Conservation (phyloP, 2,329 filamentous ascomycete species). For the Aureobasidium uvarum region DNA sequence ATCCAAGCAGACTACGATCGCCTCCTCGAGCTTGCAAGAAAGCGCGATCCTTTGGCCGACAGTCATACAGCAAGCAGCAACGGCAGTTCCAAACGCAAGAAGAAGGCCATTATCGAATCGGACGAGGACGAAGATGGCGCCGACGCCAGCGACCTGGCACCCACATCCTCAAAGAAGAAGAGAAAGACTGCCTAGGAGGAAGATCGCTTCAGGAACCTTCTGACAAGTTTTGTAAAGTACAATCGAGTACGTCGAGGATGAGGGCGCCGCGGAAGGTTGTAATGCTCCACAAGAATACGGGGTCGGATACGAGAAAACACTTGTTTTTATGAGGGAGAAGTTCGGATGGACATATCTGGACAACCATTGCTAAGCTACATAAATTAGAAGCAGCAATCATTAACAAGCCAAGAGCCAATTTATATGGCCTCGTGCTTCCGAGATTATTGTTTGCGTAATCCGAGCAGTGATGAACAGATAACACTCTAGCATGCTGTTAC, state of each 20-base stretch:
- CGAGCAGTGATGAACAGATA: background rate
- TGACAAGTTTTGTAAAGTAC: background rate
- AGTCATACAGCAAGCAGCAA: background rate
- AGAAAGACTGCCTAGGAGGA: slow-evolving; percentile 12
- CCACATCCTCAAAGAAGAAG: slow-evolving; percentile 16
- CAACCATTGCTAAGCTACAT: background rate
- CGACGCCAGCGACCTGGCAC: background rate
- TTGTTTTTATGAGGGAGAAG: background rate
- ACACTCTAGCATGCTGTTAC: background rate
- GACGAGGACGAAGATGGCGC: slow-evolving; percentile 25
- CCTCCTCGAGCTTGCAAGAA: slow-evolving; percentile 54
- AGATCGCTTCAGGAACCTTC: background rate
- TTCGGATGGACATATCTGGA: background rate
- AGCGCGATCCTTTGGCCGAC: slow-evolving; percentile 31
- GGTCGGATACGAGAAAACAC: background rate
- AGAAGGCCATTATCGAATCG: slow-evolving; percentile 24
- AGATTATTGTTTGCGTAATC: background rate
- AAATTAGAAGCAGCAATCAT: background rate
- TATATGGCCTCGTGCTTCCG: background rate
- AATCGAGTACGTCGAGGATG: background rate
- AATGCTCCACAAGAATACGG: background rate
- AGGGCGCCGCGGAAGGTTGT: background rate
- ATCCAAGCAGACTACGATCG: slow-evolving; percentile 73
- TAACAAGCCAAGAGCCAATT: background rate
- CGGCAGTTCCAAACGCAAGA: slow-evolving; percentile 1